phyloP scores from a whole-genome alignment of 2,329 filamentous ascomycete species.

The Pyrenochaeta sp. region DNA sequence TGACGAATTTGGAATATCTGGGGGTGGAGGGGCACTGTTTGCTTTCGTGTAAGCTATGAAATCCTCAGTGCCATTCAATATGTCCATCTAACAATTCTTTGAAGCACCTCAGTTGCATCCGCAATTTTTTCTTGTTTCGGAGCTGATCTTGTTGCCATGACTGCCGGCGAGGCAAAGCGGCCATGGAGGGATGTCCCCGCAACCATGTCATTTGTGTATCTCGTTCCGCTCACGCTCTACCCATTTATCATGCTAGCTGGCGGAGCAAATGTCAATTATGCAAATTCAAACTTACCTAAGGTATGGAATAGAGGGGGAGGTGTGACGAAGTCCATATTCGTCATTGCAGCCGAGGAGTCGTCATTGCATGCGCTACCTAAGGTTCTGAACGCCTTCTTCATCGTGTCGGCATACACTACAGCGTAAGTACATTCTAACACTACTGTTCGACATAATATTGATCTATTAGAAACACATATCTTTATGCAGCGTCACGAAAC shows the following conservation, averaged over 20 bases:
- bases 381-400: conserved; percentile 38
- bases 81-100: neutral
- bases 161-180: conserved; percentile 40
- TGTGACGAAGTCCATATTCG: conserved; percentile 29
- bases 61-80: neutral
- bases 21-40: conserved; percentile 35
- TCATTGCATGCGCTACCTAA: conserved; percentile 29
- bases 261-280: conserved; percentile 42
- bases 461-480: conserved; percentile 34
- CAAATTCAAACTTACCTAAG: conserved; percentile 31
- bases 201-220: conserved; percentile 43
- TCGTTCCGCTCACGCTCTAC: conserved; percentile 36
- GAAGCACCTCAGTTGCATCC: conserved; percentile 36
- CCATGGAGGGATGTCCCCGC: conserved; percentile 40
- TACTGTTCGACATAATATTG: neutral
- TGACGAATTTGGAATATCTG: conserved; percentile 28
- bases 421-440: conserved; percentile 24
- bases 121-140: conserved; percentile 46
- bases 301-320: conserved; percentile 20
- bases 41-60: conserved; percentile 35
- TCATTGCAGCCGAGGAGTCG: conserved; percentile 35
- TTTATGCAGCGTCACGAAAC: conserved; percentile 41
- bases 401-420: conserved; percentile 43
- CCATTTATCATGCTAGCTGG: conserved; percentile 37
- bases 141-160: conserved; percentile 41